A percentile compares a stretch with the other conserved stretches of the same genome.
Evolutionary conservation across 148 eudicot species (phyloP).

Genomic region (Rhododendron griersonianum): DNA sequence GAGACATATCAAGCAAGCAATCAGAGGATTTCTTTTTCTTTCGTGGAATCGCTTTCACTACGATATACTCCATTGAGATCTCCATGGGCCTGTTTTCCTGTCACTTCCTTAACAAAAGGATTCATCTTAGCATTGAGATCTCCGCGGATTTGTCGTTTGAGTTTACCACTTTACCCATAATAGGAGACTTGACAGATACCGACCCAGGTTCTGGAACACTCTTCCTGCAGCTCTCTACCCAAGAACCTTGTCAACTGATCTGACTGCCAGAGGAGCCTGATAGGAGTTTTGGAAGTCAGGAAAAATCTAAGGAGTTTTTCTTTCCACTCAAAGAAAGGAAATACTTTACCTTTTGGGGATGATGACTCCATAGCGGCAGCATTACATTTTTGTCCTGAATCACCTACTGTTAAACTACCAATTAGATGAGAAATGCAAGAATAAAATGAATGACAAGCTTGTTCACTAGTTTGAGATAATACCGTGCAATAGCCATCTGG

Average conservation of each 20-base stretch:
- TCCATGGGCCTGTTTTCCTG: conserved; percentile 20
- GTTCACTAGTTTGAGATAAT: neutral
- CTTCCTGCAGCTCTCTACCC: conserved; percentile 18
- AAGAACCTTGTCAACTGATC: conserved; percentile 22
- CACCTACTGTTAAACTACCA: neutral
- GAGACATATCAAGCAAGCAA: conserved; percentile 62
- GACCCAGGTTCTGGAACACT: conserved; percentile 23
- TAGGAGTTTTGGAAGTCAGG: conserved; percentile 10
- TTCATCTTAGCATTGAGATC: conserved; percentile 17
- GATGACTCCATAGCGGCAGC: conserved; percentile 9
- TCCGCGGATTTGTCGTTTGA: conserved; percentile 21
- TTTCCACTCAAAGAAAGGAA: neutral
- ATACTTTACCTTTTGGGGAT: conserved; percentile 18
- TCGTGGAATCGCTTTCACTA: conserved; percentile 17
- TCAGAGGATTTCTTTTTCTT: conserved; percentile 24
- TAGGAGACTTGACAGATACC: conserved; percentile 23
- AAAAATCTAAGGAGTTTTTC: neutral
- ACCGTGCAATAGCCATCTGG: conserved; percentile 59
- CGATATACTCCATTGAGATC: conserved; percentile 12
- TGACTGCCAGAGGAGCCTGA: conserved; percentile 21
- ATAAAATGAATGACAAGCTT: neutral
- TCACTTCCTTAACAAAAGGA: conserved; percentile 12
- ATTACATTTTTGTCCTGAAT: conserved; percentile 1
- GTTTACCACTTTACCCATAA: conserved; percentile 14
- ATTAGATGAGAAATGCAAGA: neutral